phyloP scores from a whole-genome alignment of 2,329 filamentous ascomycete species.

The Colletotrichum melonis region DNA sequence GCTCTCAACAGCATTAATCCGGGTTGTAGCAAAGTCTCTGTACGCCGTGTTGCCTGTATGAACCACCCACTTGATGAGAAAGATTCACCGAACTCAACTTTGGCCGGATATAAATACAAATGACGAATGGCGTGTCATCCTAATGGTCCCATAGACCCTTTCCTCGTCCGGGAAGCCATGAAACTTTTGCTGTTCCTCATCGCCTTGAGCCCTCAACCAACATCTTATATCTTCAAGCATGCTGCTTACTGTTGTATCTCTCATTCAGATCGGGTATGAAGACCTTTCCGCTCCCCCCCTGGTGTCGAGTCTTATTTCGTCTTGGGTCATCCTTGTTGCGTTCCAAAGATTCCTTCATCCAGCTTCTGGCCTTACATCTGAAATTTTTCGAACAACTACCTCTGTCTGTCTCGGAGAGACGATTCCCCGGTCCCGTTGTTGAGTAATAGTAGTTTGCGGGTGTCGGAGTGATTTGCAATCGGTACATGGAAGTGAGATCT shows the following conservation, averaged over 20 bases:
- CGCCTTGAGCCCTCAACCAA: background rate
- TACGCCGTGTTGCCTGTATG: no score
- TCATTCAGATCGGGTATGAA: background rate
- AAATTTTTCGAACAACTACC: no score
- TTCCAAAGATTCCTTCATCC: background rate
- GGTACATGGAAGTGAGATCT: no score
- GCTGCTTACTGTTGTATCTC: background rate
- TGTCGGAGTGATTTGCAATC: background rate
- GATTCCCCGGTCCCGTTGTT: background rate
- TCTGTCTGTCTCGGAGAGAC: no score
- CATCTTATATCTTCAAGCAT: background rate
- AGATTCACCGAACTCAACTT: no score
- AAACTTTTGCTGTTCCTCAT: background rate
- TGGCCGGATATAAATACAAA: no score
- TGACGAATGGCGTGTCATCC: no score
- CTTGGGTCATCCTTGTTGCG: background rate
- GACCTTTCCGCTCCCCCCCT: background rate
- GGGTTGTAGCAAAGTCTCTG: no score
- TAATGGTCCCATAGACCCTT: background rate
- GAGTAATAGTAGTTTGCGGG: background rate
- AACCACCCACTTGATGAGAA: no score
- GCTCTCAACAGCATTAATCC: no score
- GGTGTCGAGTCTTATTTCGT: background rate
- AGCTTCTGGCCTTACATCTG: background rate
- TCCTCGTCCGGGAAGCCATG: background rate